Base-by-base conservation (phyloP, 768 basidiomycete genomes). In the Termitomyces sp. region DNA sequence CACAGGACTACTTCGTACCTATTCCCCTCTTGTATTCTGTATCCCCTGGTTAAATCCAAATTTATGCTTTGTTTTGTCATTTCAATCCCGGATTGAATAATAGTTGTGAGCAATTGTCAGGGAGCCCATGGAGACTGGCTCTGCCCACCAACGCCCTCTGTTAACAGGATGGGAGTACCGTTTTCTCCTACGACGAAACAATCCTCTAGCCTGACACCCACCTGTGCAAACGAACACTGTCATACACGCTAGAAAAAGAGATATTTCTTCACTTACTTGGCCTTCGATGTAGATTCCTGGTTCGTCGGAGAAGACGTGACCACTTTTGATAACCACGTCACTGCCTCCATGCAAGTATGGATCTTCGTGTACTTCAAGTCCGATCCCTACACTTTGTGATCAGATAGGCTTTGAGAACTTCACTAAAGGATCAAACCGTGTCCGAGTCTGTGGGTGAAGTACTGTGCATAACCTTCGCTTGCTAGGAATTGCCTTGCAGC, bases 201-300 rank as follows among this genome's bases (percentile, higher is more conserved):
- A 65, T 95, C 93, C 68, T 95, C 92, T 53, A 95, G 71, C 44
- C 92, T 81, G 18, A 94, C 81, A 1, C 93, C 92, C 27, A 91
- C 79, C 86, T 88, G 56, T 9, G 58, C 60, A 51, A 63, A 47
- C 30, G 33, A 3, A 50, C 27, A 37, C 13, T 32, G 4, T 47
- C 26, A 34, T 30, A 44, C 57, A 33, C n/a, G 33, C 22, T 44
- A 65, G n/a, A 30, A 49, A 30, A 26, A 43, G 36, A 32, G 43
- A 47, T 8, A 3, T 10, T n/a, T 44, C 13, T 26, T 27, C 50
- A 65, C 74, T 22, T 61, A 85, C 88, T 74, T 87, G 72, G 43
- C 82, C 85, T 61, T 85, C 84, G 57, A 89, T 86, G 70, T 91
- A 90, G 30, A 88, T 72, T 2, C 87, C 87, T 4, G 91, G 93